phyloP scores from a whole-genome alignment of 345 rosid genomes.

The Eucalyptus tenuipes region DNA sequence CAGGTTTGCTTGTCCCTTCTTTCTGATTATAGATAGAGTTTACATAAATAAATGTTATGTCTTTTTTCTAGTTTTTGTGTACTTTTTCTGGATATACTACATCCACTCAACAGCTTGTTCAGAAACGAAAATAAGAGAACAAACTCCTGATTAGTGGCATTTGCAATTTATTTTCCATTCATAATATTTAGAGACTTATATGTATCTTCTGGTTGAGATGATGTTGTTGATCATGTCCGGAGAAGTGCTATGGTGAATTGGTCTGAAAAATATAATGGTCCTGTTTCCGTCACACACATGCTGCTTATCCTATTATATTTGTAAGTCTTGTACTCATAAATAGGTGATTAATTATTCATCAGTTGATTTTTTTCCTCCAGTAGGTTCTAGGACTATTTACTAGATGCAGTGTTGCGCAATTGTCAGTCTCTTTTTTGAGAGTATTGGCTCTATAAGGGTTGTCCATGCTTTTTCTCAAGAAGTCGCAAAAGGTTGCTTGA shows the following conservation, averaged over 20 bases:
- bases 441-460: not conserved
- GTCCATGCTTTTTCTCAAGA: not conserved
- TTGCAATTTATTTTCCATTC: not conserved
- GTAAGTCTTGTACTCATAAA: not conserved
- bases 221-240: not conserved
- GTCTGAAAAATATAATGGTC: not conserved
- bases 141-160: not conserved
- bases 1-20: constrained; percentile 29
- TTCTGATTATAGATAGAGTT: not conserved
- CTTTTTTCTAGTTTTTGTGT: not conserved
- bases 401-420: not conserved
- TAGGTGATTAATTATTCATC: not conserved
- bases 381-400: not conserved
- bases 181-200: not conserved
- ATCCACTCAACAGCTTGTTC: not conserved
- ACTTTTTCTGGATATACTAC: not conserved
- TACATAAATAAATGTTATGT: not conserved
- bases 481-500: not conserved
- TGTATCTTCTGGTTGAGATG: not conserved
- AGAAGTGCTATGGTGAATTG: not conserved
- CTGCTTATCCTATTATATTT: not conserved
- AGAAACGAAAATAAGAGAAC: not conserved
- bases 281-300: not conserved
- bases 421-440: not conserved
- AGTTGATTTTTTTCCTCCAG: not conserved